A percentile compares a stretch with the other conserved stretches of the same genome.
These are phyloP conservation scores for Kondoa malvinella DNA, from an alignment of 768 basidiomycete genomes.

Conservation along the genomic window DNA sequence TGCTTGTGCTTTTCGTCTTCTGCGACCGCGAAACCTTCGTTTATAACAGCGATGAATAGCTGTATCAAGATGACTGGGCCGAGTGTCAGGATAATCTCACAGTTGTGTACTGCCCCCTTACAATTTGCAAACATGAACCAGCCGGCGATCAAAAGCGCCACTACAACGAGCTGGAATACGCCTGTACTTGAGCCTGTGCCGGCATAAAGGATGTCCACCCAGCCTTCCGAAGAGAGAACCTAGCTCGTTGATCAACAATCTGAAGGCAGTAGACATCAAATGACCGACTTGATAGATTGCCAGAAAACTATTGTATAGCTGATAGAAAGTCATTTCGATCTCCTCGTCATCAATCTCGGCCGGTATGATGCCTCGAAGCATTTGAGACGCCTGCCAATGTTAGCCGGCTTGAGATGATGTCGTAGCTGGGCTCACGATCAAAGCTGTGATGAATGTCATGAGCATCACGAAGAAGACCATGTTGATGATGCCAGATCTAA, in stretches of 20 bases:
- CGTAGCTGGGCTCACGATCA: slow-evolving; percentile 39
- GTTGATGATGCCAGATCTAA: slow-evolving; percentile 71
- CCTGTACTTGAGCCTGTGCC: slow-evolving; percentile 45
- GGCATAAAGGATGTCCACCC: slow-evolving; percentile 58
- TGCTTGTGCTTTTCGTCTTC: slow-evolving; percentile 72
- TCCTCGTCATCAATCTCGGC: slow-evolving; percentile 31
- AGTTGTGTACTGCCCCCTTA: slow-evolving; percentile 33
- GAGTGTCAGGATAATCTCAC: neutral
- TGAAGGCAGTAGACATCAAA: too few species aligned
- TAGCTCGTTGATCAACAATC: too few species aligned
- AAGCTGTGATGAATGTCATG: slow-evolving; percentile 67
- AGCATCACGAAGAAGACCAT: slow-evolving; percentile 80
- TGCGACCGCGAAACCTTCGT: slow-evolving; percentile 65
- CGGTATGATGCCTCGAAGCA: slow-evolving; percentile 65
- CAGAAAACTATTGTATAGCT: slow-evolving; percentile 68
- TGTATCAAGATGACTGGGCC: slow-evolving; percentile 82
- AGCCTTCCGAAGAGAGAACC: slow-evolving; percentile 83
- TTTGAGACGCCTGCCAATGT: slow-evolving; percentile 41
- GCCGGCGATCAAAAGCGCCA: slow-evolving; percentile 51
- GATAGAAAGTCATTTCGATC: slow-evolving; percentile 50
- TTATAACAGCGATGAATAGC: slow-evolving; percentile 74
- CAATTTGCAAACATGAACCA: slow-evolving; percentile 91
- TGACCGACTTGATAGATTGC: slow-evolving; percentile 65
- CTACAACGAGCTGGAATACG: slow-evolving; percentile 52
- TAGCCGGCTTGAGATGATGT: neutral